A percentile compares a stretch with the other conserved stretches of the same genome.
These are phyloP conservation scores for Aegilops umbellulata DNA, from an alignment of 176 grass and related monocot species.

Conservation along the genomic window DNA sequence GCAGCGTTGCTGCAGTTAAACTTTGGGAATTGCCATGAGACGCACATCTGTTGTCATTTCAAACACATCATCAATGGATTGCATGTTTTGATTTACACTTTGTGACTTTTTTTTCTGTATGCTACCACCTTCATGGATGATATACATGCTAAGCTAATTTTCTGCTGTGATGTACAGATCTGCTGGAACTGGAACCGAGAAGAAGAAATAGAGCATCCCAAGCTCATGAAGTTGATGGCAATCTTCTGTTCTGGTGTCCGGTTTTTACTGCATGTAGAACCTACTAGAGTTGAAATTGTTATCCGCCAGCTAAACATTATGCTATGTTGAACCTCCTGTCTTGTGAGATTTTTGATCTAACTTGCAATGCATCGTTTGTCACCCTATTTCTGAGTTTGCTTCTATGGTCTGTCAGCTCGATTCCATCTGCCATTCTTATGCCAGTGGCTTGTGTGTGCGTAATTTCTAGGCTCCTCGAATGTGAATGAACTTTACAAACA, in stretches of 20 bases:
- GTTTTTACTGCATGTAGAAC: slow-evolving; percentile 43
- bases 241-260: not conserved
- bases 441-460: too few species aligned
- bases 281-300: not conserved
- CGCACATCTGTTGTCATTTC: not conserved
- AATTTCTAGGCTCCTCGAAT: too few species aligned
- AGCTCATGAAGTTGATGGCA: not conserved
- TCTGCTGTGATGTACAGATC: slow-evolving; percentile 1
- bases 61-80: too few species aligned
- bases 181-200: slow-evolving; percentile 42
- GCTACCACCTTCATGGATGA: not conserved
- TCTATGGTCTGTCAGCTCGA: not conserved
- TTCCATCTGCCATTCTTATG: too few species aligned
- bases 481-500: too few species aligned
- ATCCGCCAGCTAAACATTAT: slow-evolving; percentile 19
- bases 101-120: too few species aligned
- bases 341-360: slow-evolving; percentile 7
- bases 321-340: slow-evolving; percentile 20
- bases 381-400: not conserved
- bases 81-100: too few species aligned
- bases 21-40: not conserved
- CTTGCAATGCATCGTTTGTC: slow-evolving; percentile 19
- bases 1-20: too few species aligned
- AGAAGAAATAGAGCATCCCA: slow-evolving; percentile 56
- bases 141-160: not conserved